Evolutionary conservation across 805 yeast genomes (phyloP).

Genomic region (Saccharomycopsis synnaedendra): DNA sequence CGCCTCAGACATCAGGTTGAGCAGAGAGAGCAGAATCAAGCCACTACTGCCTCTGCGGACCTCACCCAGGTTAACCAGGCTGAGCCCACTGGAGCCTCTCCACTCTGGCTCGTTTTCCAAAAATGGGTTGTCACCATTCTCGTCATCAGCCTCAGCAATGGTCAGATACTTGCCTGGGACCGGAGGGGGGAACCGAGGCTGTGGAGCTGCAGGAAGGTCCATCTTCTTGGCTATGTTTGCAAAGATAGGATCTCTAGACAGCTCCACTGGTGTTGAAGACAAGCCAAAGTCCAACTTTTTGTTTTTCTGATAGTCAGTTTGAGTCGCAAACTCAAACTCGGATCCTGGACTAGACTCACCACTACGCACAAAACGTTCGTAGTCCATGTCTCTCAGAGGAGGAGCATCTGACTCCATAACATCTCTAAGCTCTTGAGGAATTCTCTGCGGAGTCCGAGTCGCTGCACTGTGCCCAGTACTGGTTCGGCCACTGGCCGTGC

Average conservation of each 20-base stretch:
- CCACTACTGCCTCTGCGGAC: too few relatives aligned
- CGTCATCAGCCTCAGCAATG: too few relatives aligned
- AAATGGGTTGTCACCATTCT: too few relatives aligned
- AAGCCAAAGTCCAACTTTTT: constrained; percentile 8
- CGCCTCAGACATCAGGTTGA: too few relatives aligned
- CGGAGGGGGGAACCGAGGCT: too few relatives aligned
- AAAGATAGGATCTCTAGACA: constrained; percentile 16
- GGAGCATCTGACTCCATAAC: constrained; percentile 8
- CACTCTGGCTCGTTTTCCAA: too few relatives aligned
- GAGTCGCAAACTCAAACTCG: constrained; percentile 9
- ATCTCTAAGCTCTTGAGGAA: constrained; percentile 7
- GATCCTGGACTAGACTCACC: constrained; percentile 7
- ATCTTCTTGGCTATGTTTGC: constrained; percentile 7
- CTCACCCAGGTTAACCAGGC: too few relatives aligned
- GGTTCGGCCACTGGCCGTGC: neutral
- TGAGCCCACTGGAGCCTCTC: too few relatives aligned
- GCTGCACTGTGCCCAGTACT: neutral
- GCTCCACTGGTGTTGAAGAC: constrained; percentile 15
- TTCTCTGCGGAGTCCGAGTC: neutral
- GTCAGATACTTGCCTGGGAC: too few relatives aligned
- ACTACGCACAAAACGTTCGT: constrained; percentile 8
- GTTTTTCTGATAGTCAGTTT: constrained; percentile 4
- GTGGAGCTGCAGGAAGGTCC: too few relatives aligned
- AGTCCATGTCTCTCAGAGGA: constrained; percentile 7
- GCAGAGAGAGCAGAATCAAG: too few relatives aligned